A percentile compares a stretch with the other conserved stretches of the same genome.
These are phyloP conservation scores for Cryoendolithus antarcticus DNA, from an alignment of 2,329 filamentous ascomycete genomes.

Conservation along the genomic window DNA sequence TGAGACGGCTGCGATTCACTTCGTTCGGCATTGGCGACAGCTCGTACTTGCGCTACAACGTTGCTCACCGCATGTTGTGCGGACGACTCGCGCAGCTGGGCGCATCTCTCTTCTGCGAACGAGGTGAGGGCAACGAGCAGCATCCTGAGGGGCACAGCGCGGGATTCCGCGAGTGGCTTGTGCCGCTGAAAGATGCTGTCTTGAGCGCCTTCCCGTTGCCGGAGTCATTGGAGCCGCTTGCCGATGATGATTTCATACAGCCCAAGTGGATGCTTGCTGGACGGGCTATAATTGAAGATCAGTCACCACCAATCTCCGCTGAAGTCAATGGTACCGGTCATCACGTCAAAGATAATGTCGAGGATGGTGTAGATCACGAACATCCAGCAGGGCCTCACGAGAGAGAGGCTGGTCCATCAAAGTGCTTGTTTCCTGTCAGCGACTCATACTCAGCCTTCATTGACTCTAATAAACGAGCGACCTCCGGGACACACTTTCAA, in stretches of 20 bases:
- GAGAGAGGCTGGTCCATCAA: conserved; percentile 18
- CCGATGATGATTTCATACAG: conserved; percentile 60
- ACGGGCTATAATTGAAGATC: background rate
- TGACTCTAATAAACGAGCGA: conserved; percentile 57
- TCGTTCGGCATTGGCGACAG: conserved; percentile 90
- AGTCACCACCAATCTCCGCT: background rate
- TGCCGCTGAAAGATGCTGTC: conserved; percentile 54
- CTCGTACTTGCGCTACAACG: conserved; percentile 90
- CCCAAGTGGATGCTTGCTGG: conserved; percentile 53
- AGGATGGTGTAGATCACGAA: background rate
- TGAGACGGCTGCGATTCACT: conserved; percentile 60
- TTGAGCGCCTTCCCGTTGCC: conserved; percentile 58
- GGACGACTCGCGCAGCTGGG: conserved; percentile 76
- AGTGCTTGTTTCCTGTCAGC: conserved; percentile 45
- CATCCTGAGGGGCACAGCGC: conserved; percentile 69
- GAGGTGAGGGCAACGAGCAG: conserved; percentile 85
- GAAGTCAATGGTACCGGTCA: background rate
- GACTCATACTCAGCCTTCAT: conserved; percentile 47
- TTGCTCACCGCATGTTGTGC: conserved; percentile 76
- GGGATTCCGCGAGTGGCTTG: conserved; percentile 24
- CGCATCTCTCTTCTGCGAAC: conserved; percentile 59
- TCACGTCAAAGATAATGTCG: background rate
- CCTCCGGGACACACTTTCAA: conserved; percentile 72
- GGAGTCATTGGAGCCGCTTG: conserved; percentile 53
- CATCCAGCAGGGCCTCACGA: background rate